phyloP scores from a whole-genome alignment of 2,329 filamentous ascomycete genomes.

The Calonectria pseudoreteaudii region DNA sequence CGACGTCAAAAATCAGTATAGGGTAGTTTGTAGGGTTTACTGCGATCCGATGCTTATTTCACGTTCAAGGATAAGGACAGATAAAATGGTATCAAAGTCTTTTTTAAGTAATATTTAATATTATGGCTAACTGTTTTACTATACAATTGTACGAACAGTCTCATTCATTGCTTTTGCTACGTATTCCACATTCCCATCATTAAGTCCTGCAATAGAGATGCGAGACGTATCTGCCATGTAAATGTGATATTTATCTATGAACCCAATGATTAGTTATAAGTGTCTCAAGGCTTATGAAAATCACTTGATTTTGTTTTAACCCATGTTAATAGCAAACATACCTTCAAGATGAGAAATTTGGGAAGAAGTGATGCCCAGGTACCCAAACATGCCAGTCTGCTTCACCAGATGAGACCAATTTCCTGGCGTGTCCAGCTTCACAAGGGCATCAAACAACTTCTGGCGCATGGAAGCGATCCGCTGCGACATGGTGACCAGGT shows the following conservation, averaged over 20 bases:
- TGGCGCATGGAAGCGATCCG: slow-evolving; percentile 50
- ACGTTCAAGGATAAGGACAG: not conserved
- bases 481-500: slow-evolving; percentile 50
- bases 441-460: slow-evolving; percentile 46
- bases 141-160: slow-evolving; percentile 8
- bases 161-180: slow-evolving; percentile 20
- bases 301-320: no score
- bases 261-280: not conserved
- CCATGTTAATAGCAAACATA: not conserved
- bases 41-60: not conserved
- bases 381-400: slow-evolving; percentile 54
- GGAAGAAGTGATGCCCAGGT: slow-evolving; percentile 56
- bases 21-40: not conserved
- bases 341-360: slow-evolving; percentile 13
- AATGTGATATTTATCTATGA: slow-evolving; percentile 19
- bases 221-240: slow-evolving; percentile 24
- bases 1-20: not conserved
- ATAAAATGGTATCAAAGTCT: not conserved
- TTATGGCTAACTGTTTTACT: not conserved
- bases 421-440: slow-evolving; percentile 45
- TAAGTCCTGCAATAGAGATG: slow-evolving; percentile 23
- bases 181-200: slow-evolving; percentile 21
- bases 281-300: no score
- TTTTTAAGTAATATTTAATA: not conserved
- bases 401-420: slow-evolving; percentile 49